These are phyloP conservation scores for Deuterostichococcus epilithicus DNA, from an alignment of 139 green algal species.

Conservation along the genomic window DNA sequence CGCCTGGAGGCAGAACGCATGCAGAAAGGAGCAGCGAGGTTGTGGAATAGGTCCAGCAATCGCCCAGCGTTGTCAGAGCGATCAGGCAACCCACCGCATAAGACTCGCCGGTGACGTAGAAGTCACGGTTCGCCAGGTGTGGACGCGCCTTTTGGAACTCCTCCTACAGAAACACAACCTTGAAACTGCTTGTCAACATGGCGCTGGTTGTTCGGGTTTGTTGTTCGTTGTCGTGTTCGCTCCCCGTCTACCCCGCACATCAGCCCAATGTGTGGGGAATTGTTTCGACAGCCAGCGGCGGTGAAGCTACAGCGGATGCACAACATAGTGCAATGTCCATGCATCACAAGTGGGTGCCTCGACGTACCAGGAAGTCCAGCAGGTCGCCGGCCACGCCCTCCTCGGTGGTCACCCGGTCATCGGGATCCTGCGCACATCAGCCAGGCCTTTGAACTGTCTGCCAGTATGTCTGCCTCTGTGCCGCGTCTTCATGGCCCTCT, in stretches of 20 bases:
- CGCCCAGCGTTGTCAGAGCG: neutral
- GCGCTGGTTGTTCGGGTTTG: neutral
- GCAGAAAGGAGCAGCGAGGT: neutral
- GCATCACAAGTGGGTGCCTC: conserved; percentile 11
- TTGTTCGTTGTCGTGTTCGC: neutral
- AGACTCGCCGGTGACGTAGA: conserved; percentile 88
- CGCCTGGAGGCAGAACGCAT: neutral
- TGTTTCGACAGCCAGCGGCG: neutral
- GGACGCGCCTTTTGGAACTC: conserved; percentile 38
- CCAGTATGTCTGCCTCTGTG: too few species aligned
- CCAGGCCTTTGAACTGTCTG: too few species aligned
- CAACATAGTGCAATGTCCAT: neutral
- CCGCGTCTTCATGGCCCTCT: too few species aligned
- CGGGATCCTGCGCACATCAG: conserved; percentile 15
- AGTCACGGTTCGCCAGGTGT: conserved; percentile 56
- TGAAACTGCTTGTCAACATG: neutral
- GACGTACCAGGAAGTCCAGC: conserved; percentile 90
- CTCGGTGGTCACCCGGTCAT: conserved; percentile 56
- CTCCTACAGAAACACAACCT: neutral
- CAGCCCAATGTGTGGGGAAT: neutral
- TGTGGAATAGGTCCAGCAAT: neutral
- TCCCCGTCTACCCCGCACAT: neutral
- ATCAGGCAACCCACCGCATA: conserved; percentile 46
- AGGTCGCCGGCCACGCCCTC: conserved; percentile 83
- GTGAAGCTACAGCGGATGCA: neutral